Conservation (phyloP, 805 yeast genomes). For the Pichia exigua region DNA sequence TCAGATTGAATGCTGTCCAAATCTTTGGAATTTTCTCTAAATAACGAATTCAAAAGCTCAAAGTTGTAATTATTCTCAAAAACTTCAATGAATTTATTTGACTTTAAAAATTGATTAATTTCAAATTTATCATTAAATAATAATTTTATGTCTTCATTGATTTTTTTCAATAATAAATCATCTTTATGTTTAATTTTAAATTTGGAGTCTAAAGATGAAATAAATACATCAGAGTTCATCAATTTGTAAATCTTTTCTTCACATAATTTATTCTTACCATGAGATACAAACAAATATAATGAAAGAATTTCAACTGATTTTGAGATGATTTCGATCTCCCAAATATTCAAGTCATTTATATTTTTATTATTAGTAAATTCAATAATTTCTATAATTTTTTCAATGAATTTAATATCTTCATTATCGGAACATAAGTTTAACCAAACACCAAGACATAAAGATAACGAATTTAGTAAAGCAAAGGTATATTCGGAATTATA, state of each 20-base stretch:
- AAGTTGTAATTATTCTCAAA: background rate
- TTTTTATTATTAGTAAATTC: slow-evolving; percentile 5
- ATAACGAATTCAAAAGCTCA: background rate
- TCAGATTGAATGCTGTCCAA: slow-evolving; percentile 22
- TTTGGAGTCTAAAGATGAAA: slow-evolving; percentile 32
- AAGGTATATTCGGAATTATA: slow-evolving; percentile 59
- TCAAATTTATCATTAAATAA: background rate
- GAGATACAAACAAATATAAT: slow-evolving; percentile 48
- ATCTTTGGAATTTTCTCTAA: slow-evolving; percentile 28
- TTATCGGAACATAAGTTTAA: slow-evolving; percentile 47
- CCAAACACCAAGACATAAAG: slow-evolving; percentile 75
- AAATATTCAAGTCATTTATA: slow-evolving; percentile 29
- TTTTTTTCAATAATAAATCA: slow-evolving; percentile 1
- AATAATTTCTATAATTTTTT: slow-evolving; percentile 28
- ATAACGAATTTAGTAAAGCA: slow-evolving; percentile 62
- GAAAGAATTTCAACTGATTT: slow-evolving; percentile 73
- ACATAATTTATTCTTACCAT: slow-evolving; percentile 35
- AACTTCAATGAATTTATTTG: background rate
- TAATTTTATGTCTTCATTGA: background rate
- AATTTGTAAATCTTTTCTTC: slow-evolving; percentile 31
- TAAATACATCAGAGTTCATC: slow-evolving; percentile 19
- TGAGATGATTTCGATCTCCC: slow-evolving; percentile 53
- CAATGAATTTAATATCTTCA: slow-evolving; percentile 40
- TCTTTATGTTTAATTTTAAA: slow-evolving; percentile 27
- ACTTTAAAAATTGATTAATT: background rate